Base-by-base conservation (phyloP, 305 asterid genomes). In the Fraxinus baroniana region DNA sequence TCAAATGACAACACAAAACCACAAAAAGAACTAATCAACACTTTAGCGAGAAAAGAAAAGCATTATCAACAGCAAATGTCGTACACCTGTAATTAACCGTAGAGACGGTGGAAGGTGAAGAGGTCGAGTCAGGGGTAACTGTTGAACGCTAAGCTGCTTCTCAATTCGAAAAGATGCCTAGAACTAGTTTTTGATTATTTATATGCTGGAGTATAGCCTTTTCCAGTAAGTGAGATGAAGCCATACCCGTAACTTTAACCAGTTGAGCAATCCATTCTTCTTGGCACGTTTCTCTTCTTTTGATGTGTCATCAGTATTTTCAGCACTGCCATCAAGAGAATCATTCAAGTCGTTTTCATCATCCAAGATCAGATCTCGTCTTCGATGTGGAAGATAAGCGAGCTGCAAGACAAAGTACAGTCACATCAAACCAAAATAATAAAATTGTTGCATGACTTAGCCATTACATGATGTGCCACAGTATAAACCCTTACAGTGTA, bases 371-470 rank as follows among this genome's bases (percentile, higher is more conserved):
- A 91, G 87, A 87, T 97, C 99, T 36, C 98, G 94, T 83, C 96
- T 93, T 92, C 98, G 91, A 88, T 97, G 95, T 39, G 99, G 99
- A 86, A 97, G 99, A 91, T 97, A 97, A 28, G 98, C 99, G 87
- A 97, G 99, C 99, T 97, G 94, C 81, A 68, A 68, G 15, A 20
- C 12, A 62, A 28, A 6, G 74, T 68, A 28, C 74, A 74, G 68
- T 60, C 30, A 83, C 74, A 73, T 79, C 84, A 83, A 83, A 84
- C 39, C 52, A 80, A 84, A 81, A 82, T 71, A 81, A 44, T 77
- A 77, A 78, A 68, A 36, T 78, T 55, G 44, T 33, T 24, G 76
- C 44, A 74, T 73, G 52, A 57, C 22, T 84, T 84, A 44, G 75
- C 83, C 20, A 22, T 33, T 13, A 22, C 74, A 26, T 68, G 35